A percentile compares a stretch with the other conserved stretches of the same genome.
Evolutionary conservation across 176 grass and related monocot genomes (phyloP).

Genomic region (Aegilops longissima): DNA sequence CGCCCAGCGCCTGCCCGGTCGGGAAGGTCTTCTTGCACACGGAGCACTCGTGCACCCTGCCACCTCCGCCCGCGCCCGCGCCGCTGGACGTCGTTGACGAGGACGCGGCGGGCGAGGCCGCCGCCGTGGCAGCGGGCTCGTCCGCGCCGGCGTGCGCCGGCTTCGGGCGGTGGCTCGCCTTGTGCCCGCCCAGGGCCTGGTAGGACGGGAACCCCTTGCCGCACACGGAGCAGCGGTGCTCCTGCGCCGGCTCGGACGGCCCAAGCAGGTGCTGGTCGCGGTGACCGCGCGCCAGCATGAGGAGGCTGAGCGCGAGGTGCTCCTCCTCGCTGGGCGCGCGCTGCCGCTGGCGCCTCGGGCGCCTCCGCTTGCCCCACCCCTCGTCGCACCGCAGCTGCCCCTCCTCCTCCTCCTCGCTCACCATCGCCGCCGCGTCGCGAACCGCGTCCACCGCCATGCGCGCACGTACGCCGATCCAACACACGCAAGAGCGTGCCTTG

Average conservation of each 20-base stretch:
- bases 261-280: neutral
- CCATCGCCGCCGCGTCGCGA: neutral
- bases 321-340: conserved; percentile 57
- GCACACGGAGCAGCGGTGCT: conserved; percentile 63
- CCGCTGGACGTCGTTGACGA: conserved; percentile 6
- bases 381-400: conserved; percentile 1
- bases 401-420: neutral
- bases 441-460: conserved; percentile 37
- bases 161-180: conserved; percentile 59
- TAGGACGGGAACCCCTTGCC: conserved; percentile 66
- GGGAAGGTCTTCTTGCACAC: conserved; percentile 71
- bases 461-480: neutral
- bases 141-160: neutral
- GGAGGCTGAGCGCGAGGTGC: conserved; percentile 70
- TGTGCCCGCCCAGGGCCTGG: conserved; percentile 77
- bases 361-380: conserved; percentile 53
- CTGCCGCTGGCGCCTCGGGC: conserved; percentile 41
- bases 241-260: neutral
- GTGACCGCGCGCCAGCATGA: conserved; percentile 68
- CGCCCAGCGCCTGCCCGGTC: conserved; percentile 67
- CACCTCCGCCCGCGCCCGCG: neutral
- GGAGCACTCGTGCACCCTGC: conserved; percentile 62
- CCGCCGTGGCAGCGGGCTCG: neutral
- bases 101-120: conserved; percentile 24
- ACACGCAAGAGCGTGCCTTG: neutral